Conservation (phyloP, 768 basidiomycete species). For the Lentinula lateritia region DNA sequence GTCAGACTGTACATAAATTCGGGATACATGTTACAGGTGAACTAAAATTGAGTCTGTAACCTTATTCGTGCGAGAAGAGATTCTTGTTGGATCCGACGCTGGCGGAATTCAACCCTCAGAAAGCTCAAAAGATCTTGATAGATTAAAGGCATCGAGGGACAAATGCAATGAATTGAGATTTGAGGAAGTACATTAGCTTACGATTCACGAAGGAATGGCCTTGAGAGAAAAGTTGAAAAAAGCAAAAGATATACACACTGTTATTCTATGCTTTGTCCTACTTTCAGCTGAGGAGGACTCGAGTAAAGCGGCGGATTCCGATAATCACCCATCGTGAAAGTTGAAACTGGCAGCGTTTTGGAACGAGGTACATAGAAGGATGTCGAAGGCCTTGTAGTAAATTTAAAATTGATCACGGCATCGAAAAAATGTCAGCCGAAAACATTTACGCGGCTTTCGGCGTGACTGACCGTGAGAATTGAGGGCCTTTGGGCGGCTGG, state of each 20-base stretch:
- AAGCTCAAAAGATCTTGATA: no score
- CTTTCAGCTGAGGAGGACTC: background rate
- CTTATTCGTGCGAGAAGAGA: no score
- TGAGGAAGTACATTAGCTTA: no score
- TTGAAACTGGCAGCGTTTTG: background rate
- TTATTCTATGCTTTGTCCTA: background rate
- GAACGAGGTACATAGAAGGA: background rate
- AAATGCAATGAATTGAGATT: no score
- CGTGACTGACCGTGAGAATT: background rate
- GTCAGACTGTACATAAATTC: no score
- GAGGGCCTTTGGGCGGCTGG: background rate
- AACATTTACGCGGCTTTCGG: background rate
- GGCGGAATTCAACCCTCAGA: background rate
- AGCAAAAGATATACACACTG: background rate
- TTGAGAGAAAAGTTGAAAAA: background rate
- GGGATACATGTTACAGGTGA: no score
- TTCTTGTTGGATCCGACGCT: background rate
- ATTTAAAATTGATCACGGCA: background rate
- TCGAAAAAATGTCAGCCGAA: background rate
- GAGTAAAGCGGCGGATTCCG: background rate
- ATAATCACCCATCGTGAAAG: no score
- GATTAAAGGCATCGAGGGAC: background rate
- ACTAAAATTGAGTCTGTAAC: no score
- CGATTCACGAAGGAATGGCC: no score
- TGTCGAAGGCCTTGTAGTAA: background rate